Conservation (phyloP, 208 protist genomes). For the Acanthamoeba sp. region DNA sequence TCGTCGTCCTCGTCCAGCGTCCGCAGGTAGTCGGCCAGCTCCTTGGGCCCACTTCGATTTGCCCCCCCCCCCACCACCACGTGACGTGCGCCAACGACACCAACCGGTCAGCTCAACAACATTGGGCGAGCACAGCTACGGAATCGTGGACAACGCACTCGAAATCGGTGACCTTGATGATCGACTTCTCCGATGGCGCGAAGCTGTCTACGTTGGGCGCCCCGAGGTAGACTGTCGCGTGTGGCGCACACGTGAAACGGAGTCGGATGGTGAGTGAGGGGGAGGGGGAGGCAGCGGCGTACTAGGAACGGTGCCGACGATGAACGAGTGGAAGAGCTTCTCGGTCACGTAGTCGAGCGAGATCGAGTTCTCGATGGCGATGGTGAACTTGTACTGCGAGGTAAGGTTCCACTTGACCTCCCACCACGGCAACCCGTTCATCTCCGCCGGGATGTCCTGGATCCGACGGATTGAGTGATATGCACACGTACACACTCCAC, state of each 20-base stretch:
- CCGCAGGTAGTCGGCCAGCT: constrained; percentile 81
- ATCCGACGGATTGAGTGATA: not conserved
- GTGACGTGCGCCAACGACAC: too few relatives aligned
- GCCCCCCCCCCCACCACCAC: too few relatives aligned
- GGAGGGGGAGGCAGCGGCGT: not conserved
- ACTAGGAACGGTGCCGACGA: constrained; percentile 70
- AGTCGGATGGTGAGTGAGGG: too few relatives aligned
- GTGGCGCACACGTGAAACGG: not conserved
- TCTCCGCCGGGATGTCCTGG: constrained; percentile 64
- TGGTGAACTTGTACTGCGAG: constrained; percentile 74
- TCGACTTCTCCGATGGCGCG: constrained; percentile 76
- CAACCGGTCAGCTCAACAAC: too few relatives aligned
- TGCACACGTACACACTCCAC: not conserved
- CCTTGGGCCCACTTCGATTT: constrained; percentile 4
- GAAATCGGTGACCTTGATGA: constrained; percentile 85
- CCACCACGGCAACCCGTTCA: constrained; percentile 72
- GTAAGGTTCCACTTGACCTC: constrained; percentile 74
- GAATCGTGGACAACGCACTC: constrained; percentile 15
- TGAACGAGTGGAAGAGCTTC: constrained; percentile 79
- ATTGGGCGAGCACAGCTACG: too few relatives aligned
- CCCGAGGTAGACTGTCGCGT: constrained; percentile 80
- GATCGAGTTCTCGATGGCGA: constrained; percentile 78
- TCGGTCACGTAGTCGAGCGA: constrained; percentile 79
- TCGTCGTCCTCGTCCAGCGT: constrained; percentile 80
- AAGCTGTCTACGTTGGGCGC: constrained; percentile 84